Percentiles rank a stretch among this genome's conserved stretches.
phyloP scores from a whole-genome alignment of 345 rosid species.

The Murraya paniculata region DNA sequence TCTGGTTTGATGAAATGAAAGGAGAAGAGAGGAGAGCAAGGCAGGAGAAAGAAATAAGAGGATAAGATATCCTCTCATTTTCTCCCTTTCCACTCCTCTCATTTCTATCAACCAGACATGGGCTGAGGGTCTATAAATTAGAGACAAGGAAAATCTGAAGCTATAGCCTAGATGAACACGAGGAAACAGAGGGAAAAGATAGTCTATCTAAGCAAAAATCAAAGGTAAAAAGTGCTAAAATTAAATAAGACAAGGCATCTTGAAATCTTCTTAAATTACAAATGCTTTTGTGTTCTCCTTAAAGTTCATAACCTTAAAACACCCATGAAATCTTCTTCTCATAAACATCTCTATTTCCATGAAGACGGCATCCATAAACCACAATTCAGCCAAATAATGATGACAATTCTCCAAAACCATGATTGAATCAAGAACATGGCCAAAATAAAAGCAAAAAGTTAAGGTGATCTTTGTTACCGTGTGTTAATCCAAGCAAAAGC shows the following conservation, averaged over 20 bases:
- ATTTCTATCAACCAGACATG: too few relatives aligned
- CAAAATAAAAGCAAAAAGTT: background rate
- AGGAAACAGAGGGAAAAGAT: background rate
- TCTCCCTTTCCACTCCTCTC: too few relatives aligned
- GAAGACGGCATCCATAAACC: background rate
- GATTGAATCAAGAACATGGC: constrained; percentile 3
- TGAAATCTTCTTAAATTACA: background rate
- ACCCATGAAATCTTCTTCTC: background rate
- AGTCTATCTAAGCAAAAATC: background rate
- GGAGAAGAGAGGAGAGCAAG: too few relatives aligned
- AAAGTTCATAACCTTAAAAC: background rate
- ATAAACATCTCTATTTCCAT: background rate
- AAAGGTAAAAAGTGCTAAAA: background rate
- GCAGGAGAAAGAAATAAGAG: too few relatives aligned
- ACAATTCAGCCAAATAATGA: background rate
- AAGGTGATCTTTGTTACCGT: background rate
- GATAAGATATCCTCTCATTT: too few relatives aligned
- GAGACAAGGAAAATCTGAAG: background rate
- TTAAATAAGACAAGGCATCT: background rate
- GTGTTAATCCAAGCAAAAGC: background rate
- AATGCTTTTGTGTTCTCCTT: background rate
- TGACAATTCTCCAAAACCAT: background rate
- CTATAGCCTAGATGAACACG: background rate
- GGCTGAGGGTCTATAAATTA: background rate
- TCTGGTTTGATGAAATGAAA: too few relatives aligned